Base-by-base conservation (phyloP, 2,329 filamentous ascomycete species). In the Curvularia sp. region DNA sequence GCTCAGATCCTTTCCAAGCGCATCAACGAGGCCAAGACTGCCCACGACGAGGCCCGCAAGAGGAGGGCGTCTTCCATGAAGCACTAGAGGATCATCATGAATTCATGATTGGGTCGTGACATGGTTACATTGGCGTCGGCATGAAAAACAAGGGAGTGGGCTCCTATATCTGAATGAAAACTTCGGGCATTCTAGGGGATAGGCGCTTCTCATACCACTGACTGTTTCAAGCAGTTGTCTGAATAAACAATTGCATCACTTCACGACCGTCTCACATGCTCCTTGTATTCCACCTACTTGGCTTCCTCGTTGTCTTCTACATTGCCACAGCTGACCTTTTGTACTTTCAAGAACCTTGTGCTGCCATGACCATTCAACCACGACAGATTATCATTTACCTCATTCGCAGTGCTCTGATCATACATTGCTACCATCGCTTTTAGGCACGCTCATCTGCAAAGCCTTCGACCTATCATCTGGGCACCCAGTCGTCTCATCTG, bases 1-100 rank as follows among this genome's bases (percentile, higher is more conserved):
- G 89, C 93, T 75, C 89, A 94, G 84, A 83, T 98, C 82, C 88
- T 99, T 67, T 92, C 95, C 85, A 96, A 95, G 91, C 95, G 95
- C 85, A 92, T 98, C 78, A 86, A 88, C 79, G 95, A 99, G 86
- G 91, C 93, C 86, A 97, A 97, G 88, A 86, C 90, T 80, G 89
- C 90, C 84, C 94, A 95, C 86, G 89, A 89, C 75, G 94, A 98
- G 85, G 85, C 90, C 82, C 92, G 93, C 86, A 98, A 98, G 93
- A 89, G 95, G 81, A 89, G 95, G 81, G 94, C 94, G 76, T 96
- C 91, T 81, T 97, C 94, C 78, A 75, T 77, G 73, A 75, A 67
- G 72, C 75, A 77, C 66, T 77, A 77, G 73, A 60, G 56, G 62
- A 65, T 64, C 59, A 53, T 66, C 66, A 73, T 65, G 69, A 71